phyloP scores from a whole-genome alignment of 1,284 basidiomycete genomes.

The Amylostereum chailletii region DNA sequence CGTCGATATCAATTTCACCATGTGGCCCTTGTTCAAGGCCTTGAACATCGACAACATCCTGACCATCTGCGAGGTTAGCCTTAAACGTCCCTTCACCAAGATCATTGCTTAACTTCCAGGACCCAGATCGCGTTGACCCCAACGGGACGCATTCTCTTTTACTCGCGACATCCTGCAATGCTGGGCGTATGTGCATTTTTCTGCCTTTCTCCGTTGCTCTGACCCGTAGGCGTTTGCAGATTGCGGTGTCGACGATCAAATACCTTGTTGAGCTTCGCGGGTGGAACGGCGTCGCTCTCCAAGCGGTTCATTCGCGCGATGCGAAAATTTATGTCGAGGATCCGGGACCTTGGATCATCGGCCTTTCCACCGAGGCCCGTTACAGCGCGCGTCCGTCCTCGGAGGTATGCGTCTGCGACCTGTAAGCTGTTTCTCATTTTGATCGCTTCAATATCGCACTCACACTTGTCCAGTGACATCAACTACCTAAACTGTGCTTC shows the following conservation, averaged over 20 bases:
- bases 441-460: not conserved
- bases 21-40: slow-evolving; percentile 96
- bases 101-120: slow-evolving; percentile 1
- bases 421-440: slow-evolving; percentile 44
- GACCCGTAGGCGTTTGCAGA: slow-evolving; percentile 26
- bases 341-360: slow-evolving; percentile 90
- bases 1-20: slow-evolving; percentile 86
- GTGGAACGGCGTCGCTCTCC: slow-evolving; percentile 85
- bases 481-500: slow-evolving; percentile 81
- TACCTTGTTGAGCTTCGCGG: slow-evolving; percentile 91
- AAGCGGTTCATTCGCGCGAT: slow-evolving; percentile 83
- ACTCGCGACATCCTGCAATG: slow-evolving; percentile 86
- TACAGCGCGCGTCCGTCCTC: slow-evolving; percentile 68
- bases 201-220: not conserved
- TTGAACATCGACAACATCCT: slow-evolving; percentile 91
- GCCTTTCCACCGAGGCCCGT: slow-evolving; percentile 79
- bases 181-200: slow-evolving; percentile 48
- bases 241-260: slow-evolving; percentile 83
- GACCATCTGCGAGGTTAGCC: slow-evolving; percentile 79
- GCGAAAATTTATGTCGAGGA: slow-evolving; percentile 86
- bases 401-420: slow-evolving; percentile 86
- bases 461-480: slow-evolving; percentile 55
- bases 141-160: slow-evolving; percentile 85
- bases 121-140: slow-evolving; percentile 83
- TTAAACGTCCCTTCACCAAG: not conserved